Base-by-base conservation (phyloP, 768 basidiomycete genomes). In the Hirschioporus abietinus region DNA sequence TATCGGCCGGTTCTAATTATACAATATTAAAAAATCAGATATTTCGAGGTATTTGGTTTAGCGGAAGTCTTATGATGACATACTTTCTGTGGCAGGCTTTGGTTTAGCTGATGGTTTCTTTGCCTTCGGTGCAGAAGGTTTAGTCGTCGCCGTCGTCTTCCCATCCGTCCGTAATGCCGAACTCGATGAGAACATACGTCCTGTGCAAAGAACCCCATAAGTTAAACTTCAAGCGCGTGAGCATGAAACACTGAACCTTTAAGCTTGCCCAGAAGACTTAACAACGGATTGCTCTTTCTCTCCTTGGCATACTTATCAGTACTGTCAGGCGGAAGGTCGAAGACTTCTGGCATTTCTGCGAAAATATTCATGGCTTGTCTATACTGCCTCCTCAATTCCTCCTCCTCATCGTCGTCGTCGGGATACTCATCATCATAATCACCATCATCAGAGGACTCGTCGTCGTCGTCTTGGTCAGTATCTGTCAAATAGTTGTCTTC, bases 221-320 rank as follows among this genome's bases (percentile, higher is more conserved):
- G 42, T 59, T 24, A 4, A 1, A 15, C 23, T 34, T 61, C 60
- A 25, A 25, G 18, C 60, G 9, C 10, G 18, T 1, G 9, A 12
- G 23, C 4, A 18, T 15, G 27, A 61, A 23, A 24, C 25, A 61
- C 30, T 23, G 23, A 1, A 61, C 60, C 60, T 24, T 18, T 61
- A 66, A 94, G 74, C 17, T 89, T 88, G 36, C 88, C 88, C 69
- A 95, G 78, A 36, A 93, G 75, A 73, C 88, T 92, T 71, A 93
- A 74, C 74, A 95, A 93, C 0, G 91, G 90, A 72, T 94, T 95
- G 23, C 82, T 84, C 72, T 88, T 88, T 64, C 82, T 79, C 64
- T 84, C 82, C 25, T 87, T 84, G 17, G 76, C 75, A 7, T 80
- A 69, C 15, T 79, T 74, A 57, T 79, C 73, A 61, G 79, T 78